Evolutionary conservation across 176 grass and related monocot genomes (phyloP).

Genomic region (Saccharum spontaneum): DNA sequence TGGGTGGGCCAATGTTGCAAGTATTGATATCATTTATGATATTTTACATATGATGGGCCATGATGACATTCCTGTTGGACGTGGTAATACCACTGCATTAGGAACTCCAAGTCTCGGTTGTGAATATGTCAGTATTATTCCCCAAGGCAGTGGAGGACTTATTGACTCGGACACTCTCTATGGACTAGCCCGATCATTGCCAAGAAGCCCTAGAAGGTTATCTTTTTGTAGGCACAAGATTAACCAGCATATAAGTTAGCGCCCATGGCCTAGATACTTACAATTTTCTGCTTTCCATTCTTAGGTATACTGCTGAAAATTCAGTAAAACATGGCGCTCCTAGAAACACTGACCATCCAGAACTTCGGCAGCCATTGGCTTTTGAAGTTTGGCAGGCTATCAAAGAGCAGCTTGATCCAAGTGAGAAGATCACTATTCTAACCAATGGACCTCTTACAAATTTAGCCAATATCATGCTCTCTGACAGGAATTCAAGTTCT

Average conservation of each 20-base stretch:
- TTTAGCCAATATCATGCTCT: constrained; percentile 73
- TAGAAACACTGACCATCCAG: constrained; percentile 70
- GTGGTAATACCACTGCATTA: constrained; percentile 69
- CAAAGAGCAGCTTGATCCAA: constrained; percentile 43
- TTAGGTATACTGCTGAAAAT: constrained; percentile 83
- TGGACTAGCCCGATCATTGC: constrained; percentile 69
- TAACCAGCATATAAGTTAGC: constrained; percentile 7
- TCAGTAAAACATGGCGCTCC: constrained; percentile 69
- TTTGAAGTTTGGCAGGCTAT: constrained; percentile 86
- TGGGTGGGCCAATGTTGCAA: constrained; percentile 86
- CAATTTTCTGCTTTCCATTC: constrained; percentile 3
- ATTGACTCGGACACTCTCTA: constrained; percentile 86
- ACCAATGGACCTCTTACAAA: constrained; percentile 86
- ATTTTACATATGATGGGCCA: constrained; percentile 92
- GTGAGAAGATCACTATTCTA: constrained; percentile 65
- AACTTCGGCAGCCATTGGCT: constrained; percentile 73
- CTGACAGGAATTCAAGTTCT: constrained; percentile 47
- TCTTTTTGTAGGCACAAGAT: constrained; percentile 28
- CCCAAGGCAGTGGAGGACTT: constrained; percentile 69
- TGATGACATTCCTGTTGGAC: constrained; percentile 87
- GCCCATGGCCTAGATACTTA: neutral
- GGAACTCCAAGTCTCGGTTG: constrained; percentile 62
- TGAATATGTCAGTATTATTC: constrained; percentile 67
- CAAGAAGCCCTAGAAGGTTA: constrained; percentile 88
- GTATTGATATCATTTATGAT: constrained; percentile 79